Evolutionary conservation across 306 rosid genomes (phyloP), one percentile per base, ranked within the genome.

Genomic region (Oemleria cerasiformis): DNA sequence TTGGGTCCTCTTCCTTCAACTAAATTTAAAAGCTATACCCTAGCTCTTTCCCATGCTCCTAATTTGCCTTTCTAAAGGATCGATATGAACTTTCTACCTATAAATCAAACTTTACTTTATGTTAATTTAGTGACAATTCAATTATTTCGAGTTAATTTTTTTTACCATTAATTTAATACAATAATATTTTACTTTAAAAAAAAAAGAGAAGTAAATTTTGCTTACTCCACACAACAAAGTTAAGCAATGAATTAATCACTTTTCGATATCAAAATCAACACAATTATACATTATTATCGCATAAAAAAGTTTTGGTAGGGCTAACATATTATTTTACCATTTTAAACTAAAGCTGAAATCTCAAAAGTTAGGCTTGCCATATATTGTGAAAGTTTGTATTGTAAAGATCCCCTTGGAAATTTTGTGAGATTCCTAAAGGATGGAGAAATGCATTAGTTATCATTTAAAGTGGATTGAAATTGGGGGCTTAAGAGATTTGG

Each of bases 391-490:
- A 11, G 64, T 15, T 59, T 30, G 36, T 30, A 16, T 69, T 69
- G 49, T 4, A 36, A 12, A 9, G 70, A 69, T 68, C 63, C 63
- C 55, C 47, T n/a, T 4, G 19, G 16, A 44, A 15, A 58, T 60
- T 60, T 64, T 50, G 13, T 76, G 40, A 56, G 64, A 62, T 60
- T 57, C 65, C 60, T 36, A 34, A 45, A n/a, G 36, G 36, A 30
- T 30, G 36, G 65, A 69, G n/a, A 54, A 11, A 43, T 54, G 66
- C 36, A 30, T 30, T 47, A 2, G n/a, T 12, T 16, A 62, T 55
- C 63, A 43, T 15, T 57, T 19, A 61, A 40, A 62, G 54, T 68
- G 61, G 63, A 67, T 62, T 40, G 65, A 56, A 76, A 70, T 39
- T 43, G 70, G 65, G 63, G 40, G 34, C 64, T 2, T 11, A 7